phyloP scores from a whole-genome alignment of 2,329 filamentous ascomycete species.

The Aotearoamyces nothofagi region DNA sequence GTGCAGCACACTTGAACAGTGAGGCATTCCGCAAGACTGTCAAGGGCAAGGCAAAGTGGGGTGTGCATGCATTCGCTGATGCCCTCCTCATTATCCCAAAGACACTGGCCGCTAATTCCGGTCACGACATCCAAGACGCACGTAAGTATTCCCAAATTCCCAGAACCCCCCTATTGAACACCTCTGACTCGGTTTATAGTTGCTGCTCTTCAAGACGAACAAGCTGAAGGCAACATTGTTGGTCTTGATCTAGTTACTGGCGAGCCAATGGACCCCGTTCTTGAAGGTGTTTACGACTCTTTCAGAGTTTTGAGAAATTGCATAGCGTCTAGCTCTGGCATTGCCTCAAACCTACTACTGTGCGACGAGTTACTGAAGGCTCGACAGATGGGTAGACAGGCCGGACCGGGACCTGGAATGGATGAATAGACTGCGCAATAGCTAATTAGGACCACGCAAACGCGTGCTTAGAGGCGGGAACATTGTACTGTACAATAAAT shows the following conservation, averaged over 20 bases:
- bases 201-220: conserved; percentile 74
- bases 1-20: conserved; percentile 72
- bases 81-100: conserved; percentile 93
- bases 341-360: conserved; percentile 85
- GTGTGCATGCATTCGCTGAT: conserved; percentile 88
- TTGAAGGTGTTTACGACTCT: conserved; percentile 88
- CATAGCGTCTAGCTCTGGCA: conserved; percentile 85
- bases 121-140: conserved; percentile 92
- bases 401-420: conserved; percentile 48
- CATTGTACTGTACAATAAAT: conserved; percentile 1
- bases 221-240: conserved; percentile 68
- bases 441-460: conserved; percentile 1
- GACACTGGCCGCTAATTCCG: conserved; percentile 88
- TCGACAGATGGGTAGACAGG: conserved; percentile 71
- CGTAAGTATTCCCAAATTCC: conserved; percentile 38
- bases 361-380: conserved; percentile 98
- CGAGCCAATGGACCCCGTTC: conserved; percentile 85
- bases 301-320: conserved; percentile 91
- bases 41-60: conserved; percentile 96
- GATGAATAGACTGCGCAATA: conserved; percentile 25
- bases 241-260: conserved; percentile 79
- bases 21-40: conserved; percentile 78
- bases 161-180: background rate
- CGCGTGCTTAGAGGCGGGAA: too few species aligned
- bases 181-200: conserved; percentile 33